Conservation (phyloP, 139 green algal species). For the Tetraselmis striata region DNA sequence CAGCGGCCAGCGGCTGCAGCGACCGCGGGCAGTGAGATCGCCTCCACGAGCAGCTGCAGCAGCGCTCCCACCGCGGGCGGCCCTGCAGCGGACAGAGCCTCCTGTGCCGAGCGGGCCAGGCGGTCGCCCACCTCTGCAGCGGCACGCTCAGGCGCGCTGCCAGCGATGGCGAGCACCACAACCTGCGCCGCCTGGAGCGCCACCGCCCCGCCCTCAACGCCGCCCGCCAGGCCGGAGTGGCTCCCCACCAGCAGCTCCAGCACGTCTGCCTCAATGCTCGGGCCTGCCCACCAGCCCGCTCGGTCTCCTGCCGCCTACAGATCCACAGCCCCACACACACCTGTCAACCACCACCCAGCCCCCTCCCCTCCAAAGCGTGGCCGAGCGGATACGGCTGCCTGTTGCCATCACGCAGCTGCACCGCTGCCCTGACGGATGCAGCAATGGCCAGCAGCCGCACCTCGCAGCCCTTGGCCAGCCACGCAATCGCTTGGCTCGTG, state of each 20-base stretch:
- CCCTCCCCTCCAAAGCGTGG: too few relatives aligned
- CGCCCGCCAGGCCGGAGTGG: not conserved
- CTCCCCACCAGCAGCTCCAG: not conserved
- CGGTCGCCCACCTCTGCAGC: not conserved
- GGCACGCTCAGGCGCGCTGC: not conserved
- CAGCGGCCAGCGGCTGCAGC: not conserved
- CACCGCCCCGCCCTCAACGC: not conserved
- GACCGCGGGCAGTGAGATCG: not conserved
- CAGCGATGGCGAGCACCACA: not conserved
- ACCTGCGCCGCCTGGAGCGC: not conserved
- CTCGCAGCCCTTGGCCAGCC: not conserved
- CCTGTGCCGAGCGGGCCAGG: not conserved
- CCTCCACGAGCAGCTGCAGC: not conserved
- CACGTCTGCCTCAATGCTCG: not conserved
- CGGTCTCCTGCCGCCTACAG: too few relatives aligned
- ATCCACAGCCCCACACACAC: too few relatives aligned
- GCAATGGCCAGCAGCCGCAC: too few relatives aligned
- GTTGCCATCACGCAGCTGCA: too few relatives aligned
- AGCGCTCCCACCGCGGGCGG: not conserved
- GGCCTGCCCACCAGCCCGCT: not conserved
- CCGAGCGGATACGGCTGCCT: too few relatives aligned
- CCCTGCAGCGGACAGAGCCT: not conserved
- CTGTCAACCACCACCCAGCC: too few relatives aligned
- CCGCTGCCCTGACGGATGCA: too few relatives aligned
- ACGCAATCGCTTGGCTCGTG: not conserved